Evolutionary conservation across 23 red algal species (phyloP).

Genomic region (Gracilaria gracilis): DNA sequence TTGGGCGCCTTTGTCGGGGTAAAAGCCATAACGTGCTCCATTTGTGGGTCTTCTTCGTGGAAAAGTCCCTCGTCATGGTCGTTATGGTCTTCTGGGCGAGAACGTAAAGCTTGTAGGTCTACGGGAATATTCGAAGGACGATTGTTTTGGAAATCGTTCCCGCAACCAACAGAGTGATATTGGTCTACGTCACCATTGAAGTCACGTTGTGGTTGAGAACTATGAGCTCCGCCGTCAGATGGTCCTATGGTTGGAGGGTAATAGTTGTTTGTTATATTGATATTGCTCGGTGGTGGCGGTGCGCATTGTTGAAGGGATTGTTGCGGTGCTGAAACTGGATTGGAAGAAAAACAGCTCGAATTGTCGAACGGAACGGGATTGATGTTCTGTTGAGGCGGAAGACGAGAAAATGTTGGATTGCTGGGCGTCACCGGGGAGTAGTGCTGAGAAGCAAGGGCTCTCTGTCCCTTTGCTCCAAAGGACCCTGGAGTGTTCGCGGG

Average conservation of each 20-base stretch:
- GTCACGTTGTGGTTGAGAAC: background rate
- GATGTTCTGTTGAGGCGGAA: background rate
- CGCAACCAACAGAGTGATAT: slow-evolving; percentile 1
- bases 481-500: background rate
- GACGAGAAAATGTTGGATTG: slow-evolving; percentile 18
- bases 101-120: background rate
- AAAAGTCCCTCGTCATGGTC: background rate
- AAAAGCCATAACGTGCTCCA: slow-evolving; percentile 61
- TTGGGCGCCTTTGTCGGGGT: slow-evolving; percentile 69
- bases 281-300: slow-evolving; percentile 25
- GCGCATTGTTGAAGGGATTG: slow-evolving; percentile 1
- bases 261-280: slow-evolving; percentile 73
- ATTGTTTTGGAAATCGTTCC: background rate
- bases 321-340: background rate
- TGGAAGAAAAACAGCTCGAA: slow-evolving; percentile 14
- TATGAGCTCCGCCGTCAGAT: slow-evolving; percentile 11
- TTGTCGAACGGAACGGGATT: slow-evolving; percentile 16
- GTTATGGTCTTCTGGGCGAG: slow-evolving; percentile 15
- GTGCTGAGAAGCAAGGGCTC: background rate
- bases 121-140: background rate
- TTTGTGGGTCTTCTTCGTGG: background rate
- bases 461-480: background rate
- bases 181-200: background rate
- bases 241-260: slow-evolving; percentile 29
- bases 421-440: slow-evolving; percentile 59